Evolutionary conservation across 1,284 basidiomycete genomes (phyloP).

Genomic region (Puccinia novopanici): DNA sequence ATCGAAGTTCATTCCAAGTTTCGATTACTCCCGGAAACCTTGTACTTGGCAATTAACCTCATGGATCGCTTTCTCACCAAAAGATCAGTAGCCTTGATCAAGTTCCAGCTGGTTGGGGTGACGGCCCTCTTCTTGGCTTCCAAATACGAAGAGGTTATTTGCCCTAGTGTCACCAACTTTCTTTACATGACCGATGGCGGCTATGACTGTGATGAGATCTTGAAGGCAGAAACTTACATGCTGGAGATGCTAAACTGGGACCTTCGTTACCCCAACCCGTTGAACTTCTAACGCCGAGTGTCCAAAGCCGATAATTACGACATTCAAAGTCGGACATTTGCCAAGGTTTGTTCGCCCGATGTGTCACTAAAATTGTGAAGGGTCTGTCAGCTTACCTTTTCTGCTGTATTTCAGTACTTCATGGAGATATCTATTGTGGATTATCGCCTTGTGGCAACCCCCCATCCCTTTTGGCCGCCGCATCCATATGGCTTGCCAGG

Average conservation of each 20-base stretch:
- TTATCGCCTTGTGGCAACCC: slow-evolving; percentile 75
- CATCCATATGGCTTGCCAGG: slow-evolving; percentile 86
- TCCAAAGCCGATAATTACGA: slow-evolving; percentile 97
- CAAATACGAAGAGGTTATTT: slow-evolving; percentile 94
- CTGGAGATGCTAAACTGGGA: slow-evolving; percentile 90
- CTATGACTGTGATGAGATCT: slow-evolving; percentile 82
- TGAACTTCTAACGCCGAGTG: slow-evolving; percentile 85
- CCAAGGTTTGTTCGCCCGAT: slow-evolving; percentile 64
- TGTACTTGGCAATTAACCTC: slow-evolving; percentile 91
- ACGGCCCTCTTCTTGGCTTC: slow-evolving; percentile 90
- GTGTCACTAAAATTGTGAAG: not conserved
- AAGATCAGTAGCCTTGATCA: slow-evolving; percentile 84
- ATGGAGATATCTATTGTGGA: slow-evolving; percentile 88
- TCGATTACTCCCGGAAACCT: slow-evolving; percentile 88
- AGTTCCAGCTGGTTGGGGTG: slow-evolving; percentile 91
- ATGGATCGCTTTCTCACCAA: slow-evolving; percentile 93
- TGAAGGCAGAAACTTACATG: slow-evolving; percentile 90
- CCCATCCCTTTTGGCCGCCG: slow-evolving; percentile 86
- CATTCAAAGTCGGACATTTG: slow-evolving; percentile 83
- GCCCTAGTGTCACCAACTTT: slow-evolving; percentile 85
- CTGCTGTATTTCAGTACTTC: slow-evolving; percentile 64
- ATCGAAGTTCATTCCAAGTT: slow-evolving; percentile 94
- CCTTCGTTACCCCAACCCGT: slow-evolving; percentile 86
- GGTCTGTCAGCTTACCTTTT: not conserved
- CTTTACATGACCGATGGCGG: slow-evolving; percentile 83